These are phyloP conservation scores for Gonapodya sp. DNA, from an alignment of 192 early-diverging fungal genomes.

Conservation along the genomic window DNA sequence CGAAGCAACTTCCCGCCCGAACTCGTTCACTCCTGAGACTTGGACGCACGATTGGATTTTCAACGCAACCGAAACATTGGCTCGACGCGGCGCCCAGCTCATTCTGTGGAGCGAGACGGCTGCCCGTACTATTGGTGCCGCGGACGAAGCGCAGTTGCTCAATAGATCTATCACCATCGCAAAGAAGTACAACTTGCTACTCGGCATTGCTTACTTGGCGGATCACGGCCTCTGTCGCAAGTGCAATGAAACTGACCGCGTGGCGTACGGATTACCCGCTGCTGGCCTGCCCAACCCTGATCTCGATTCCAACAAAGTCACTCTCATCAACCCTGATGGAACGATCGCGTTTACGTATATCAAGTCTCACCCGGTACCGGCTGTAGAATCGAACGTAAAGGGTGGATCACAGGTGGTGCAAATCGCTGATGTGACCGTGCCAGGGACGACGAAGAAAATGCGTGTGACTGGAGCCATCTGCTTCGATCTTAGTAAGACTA, in stretches of 20 bases:
- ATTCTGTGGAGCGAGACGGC: background rate
- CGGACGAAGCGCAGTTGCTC: background rate
- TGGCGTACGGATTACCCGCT: background rate
- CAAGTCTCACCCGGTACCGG: background rate
- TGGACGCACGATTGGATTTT: background rate
- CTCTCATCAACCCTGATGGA: background rate
- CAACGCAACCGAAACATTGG: background rate
- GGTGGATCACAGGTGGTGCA: background rate
- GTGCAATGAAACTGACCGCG: background rate
- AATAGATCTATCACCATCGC: background rate
- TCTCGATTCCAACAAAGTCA: background rate
- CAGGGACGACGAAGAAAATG: background rate
- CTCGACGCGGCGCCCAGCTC: background rate
- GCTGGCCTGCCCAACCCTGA: background rate
- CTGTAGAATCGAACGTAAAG: background rate
- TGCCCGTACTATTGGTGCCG: background rate
- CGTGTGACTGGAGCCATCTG: background rate
- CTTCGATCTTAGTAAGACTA: background rate
- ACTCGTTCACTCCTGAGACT: background rate
- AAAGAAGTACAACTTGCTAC: background rate
- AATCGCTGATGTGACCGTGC: background rate
- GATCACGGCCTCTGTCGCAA: background rate
- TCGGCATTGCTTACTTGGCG: background rate
- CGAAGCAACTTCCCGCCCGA: background rate
- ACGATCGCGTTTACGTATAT: background rate